These are phyloP conservation scores for Nicotiana rustica DNA, from an alignment of 305 asterid species.

Conservation along the genomic window DNA sequence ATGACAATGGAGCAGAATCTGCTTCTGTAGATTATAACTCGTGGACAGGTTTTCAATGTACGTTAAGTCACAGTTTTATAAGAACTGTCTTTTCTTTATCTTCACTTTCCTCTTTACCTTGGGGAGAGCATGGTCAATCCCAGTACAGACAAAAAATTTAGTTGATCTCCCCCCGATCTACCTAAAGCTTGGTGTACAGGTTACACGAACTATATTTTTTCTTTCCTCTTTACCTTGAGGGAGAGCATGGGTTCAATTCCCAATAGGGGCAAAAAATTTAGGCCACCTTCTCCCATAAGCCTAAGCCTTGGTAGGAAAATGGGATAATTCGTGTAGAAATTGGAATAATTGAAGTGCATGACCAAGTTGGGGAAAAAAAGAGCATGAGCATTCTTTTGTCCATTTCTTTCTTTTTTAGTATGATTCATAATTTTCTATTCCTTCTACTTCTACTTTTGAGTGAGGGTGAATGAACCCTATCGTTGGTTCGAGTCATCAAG, in stretches of 20 bases:
- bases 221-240: conserved; percentile 22
- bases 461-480: neutral
- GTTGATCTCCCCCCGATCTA: neutral
- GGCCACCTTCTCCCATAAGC: neutral
- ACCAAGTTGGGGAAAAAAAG: neutral
- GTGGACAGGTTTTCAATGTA: conserved; percentile 84
- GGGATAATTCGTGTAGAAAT: neutral
- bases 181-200: neutral
- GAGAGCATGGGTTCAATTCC: neutral
- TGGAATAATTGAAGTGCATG: neutral
- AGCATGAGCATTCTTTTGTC: neutral
- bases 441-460: neutral
- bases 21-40: conserved; percentile 57
- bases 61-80: conserved; percentile 35
- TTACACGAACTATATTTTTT: neutral
- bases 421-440: neutral
- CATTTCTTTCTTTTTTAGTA: neutral
- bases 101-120: conserved; percentile 31
- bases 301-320: neutral
- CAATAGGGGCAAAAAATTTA: neutral
- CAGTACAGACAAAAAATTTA: neutral
- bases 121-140: neutral
- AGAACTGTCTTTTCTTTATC: conserved; percentile 21
- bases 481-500: too few relatives aligned
- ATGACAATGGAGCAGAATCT: conserved; percentile 51